Conservation (phyloP, 2,329 filamentous ascomycete species). For the Hymenoscyphus scutula region DNA sequence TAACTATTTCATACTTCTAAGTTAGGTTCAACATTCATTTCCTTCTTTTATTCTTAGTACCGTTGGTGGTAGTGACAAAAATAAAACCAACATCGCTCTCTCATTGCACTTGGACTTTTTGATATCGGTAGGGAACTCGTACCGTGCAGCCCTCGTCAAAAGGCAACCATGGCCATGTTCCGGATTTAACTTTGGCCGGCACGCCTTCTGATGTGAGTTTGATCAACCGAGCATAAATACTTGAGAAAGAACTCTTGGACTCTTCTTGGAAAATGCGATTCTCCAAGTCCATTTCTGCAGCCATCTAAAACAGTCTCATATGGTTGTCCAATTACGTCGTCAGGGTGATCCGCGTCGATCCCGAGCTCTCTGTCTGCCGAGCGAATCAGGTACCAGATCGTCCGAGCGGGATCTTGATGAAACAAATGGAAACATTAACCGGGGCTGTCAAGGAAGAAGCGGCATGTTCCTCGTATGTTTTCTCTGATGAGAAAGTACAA, state of each 20-base stretch:
- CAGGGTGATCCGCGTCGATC: neutral
- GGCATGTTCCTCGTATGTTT: neutral
- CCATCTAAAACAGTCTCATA: neutral
- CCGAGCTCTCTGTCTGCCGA: neutral
- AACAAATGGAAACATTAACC: neutral
- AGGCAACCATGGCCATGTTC: neutral
- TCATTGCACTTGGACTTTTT: neutral
- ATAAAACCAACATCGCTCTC: neutral
- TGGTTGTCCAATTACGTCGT: neutral
- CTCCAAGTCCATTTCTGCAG: neutral
- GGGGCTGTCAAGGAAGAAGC: neutral
- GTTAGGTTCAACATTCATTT: neutral
- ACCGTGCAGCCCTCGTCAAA: neutral
- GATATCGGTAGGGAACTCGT: constrained; percentile 1
- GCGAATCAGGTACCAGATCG: neutral
- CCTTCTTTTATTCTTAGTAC: neutral
- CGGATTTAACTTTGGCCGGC: neutral
- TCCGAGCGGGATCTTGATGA: neutral
- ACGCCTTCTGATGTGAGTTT: neutral
- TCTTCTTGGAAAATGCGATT: neutral
- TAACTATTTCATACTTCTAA: neutral
- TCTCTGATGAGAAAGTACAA: too few species aligned
- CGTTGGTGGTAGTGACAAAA: neutral
- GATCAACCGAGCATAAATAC: neutral
- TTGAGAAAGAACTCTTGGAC: neutral